phyloP scores from a whole-genome alignment of 768 basidiomycete genomes.

The Hericium rajendrae region DNA sequence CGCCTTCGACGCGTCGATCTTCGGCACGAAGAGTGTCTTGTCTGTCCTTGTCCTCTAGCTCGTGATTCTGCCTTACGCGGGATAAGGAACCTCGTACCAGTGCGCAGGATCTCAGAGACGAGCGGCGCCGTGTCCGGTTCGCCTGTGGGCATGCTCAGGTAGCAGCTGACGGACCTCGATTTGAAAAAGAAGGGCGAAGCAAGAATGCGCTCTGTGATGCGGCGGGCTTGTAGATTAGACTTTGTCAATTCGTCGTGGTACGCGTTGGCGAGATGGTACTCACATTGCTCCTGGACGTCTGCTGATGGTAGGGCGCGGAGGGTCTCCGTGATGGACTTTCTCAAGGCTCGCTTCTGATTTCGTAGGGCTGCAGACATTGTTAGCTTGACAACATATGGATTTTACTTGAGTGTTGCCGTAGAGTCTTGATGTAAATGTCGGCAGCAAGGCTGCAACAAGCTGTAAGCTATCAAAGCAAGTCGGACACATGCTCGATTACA shows the following conservation, averaged over 20 bases:
- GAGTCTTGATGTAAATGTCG: no score
- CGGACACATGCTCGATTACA: no score
- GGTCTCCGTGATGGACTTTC: conserved; percentile 37
- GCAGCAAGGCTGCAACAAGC: no score
- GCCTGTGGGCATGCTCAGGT: conserved; percentile 68
- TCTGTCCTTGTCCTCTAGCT: conserved; percentile 26
- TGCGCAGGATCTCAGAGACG: conserved; percentile 40
- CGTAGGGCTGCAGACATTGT: background rate
- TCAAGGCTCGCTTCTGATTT: conserved; percentile 44
- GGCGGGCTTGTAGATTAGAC: conserved; percentile 28
- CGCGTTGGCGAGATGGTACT: background rate
- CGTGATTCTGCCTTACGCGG: background rate
- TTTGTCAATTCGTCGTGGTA: conserved; percentile 1
- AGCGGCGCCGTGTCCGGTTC: conserved; percentile 55
- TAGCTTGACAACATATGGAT: no score
- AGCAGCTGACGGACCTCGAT: conserved; percentile 55
- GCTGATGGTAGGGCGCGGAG: conserved; percentile 35
- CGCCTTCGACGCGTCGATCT: conserved; percentile 35
- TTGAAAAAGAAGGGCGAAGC: conserved; percentile 40
- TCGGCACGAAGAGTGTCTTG: conserved; percentile 64
- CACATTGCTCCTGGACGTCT: conserved; percentile 55
- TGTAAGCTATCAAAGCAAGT: no score
- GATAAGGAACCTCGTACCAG: conserved; percentile 30
- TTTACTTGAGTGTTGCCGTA: no score
- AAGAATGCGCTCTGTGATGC: conserved; percentile 39